Conservation (phyloP, 768 basidiomycete species). For the Rhodotorula diobovata region DNA sequence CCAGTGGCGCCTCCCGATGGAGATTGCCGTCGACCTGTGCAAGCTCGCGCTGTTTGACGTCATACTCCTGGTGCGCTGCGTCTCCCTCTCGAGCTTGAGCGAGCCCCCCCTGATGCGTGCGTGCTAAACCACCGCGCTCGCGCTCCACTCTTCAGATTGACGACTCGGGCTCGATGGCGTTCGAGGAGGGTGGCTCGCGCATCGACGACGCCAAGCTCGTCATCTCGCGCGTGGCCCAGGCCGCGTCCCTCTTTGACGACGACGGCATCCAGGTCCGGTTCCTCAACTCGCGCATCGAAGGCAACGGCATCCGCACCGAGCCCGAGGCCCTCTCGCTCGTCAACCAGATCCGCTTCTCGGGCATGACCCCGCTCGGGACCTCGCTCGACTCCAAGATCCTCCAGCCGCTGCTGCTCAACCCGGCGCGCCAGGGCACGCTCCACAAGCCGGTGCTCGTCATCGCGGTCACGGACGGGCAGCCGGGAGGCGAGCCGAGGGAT, state of each 20-base stretch:
- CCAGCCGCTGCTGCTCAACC: conserved; percentile 49
- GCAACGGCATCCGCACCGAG: conserved; percentile 48
- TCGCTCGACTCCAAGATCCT: conserved; percentile 49
- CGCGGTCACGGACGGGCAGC: conserved; percentile 40
- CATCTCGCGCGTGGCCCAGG: conserved; percentile 11
- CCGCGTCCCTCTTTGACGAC: conserved; percentile 14
- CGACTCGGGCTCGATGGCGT: conserved; percentile 30
- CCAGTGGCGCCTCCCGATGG: conserved; percentile 50
- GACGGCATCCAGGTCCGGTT: conserved; percentile 17
- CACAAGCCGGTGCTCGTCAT: conserved; percentile 51
- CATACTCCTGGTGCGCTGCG: conserved; percentile 1
- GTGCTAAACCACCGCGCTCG: too few relatives aligned
- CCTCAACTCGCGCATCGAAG: conserved; percentile 35
- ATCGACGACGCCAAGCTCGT: conserved; percentile 52
- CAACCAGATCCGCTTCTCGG: conserved; percentile 47
- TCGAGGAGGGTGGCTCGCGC: conserved; percentile 50
- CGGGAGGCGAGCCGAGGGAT: conserved; percentile 24
- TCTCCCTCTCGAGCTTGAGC: neutral
- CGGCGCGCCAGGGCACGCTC: conserved; percentile 45
- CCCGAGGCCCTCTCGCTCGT: conserved; percentile 46
- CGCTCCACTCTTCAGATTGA: too few relatives aligned
- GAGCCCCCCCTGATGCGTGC: neutral
- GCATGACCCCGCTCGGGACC: conserved; percentile 17
- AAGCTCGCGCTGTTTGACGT: conserved; percentile 50
- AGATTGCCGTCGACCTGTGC: conserved; percentile 49